Evolutionary conservation across 2,329 filamentous ascomycete genomes (phyloP), one percentile per base, ranked within the genome.

Genomic region (Drechslerella coelobrocha): DNA sequence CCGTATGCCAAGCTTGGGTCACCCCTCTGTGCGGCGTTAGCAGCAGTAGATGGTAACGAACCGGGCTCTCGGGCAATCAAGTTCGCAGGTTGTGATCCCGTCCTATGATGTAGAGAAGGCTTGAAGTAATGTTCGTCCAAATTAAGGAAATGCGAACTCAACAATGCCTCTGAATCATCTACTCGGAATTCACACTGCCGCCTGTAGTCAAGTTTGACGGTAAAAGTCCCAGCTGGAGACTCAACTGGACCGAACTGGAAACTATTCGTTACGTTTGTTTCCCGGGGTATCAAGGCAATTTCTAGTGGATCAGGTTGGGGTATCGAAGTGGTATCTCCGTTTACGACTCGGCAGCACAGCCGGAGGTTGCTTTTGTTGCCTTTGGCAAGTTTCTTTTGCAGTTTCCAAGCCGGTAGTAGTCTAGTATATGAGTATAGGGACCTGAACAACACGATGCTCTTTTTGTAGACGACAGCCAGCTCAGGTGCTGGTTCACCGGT

Each of bases 141-240:
- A 12, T 91, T 92, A 85, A 96, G 92, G 77, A 97, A 96, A 29
- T 91, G 88, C 12, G 93, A 97, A 80, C 92, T 96, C 45, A 97
- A 80, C 7, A 97, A 81, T 3, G 92, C 89, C 79, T 97, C 94
- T 0, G 92, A 89, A 78, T 97, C 91, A 75, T 96, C 93, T 39
- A 97, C 87, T 48, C 89, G 87, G 78, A 99, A 97, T 76, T 89
- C 91, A 81, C 91, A 96, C 76, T 94, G 91, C 65, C 87, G 90
- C 73, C 94, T 88, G 79, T 96, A 96, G 9, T 88, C 87, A 27
- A 96, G 90, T 37, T 88, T 86, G 55, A 93, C 88, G 62, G 87
- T 89, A 75, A 99, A 86, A 3, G 89, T 87, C 24, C 94, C 94
- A 26, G 91, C 89, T 9, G 92, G 92, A 27, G 93, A 91, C 66